Conservation (phyloP, 805 yeast genomes). For the Teunomyces panamensis region DNA sequence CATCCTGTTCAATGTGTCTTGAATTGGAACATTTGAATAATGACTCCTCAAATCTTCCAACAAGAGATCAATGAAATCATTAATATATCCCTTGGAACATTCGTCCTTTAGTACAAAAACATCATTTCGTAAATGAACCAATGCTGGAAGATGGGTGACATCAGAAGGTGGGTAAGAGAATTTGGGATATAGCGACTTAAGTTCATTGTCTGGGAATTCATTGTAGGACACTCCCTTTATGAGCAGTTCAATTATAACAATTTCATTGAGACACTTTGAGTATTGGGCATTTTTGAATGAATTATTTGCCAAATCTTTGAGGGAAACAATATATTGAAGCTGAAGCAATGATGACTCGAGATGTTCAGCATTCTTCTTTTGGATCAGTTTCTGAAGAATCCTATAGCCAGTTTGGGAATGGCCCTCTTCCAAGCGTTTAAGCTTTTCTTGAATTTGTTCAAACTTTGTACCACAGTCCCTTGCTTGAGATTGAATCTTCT, state of each 20-base stretch:
- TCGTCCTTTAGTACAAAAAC: constrained; percentile 55
- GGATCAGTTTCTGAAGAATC: constrained; percentile 47
- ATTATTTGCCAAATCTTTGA: constrained; percentile 33
- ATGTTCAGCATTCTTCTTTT: constrained; percentile 56
- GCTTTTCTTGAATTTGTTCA: constrained; percentile 41
- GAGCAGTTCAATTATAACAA: constrained; percentile 55
- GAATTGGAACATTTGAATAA: constrained; percentile 45
- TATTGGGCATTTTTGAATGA: constrained; percentile 45
- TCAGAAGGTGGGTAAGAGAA: constrained; percentile 35
- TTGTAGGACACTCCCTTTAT: constrained; percentile 44
- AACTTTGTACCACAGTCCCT: constrained; percentile 48
- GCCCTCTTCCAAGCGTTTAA: constrained; percentile 45
- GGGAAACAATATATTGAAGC: constrained; percentile 36
- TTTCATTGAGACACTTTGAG: constrained; percentile 53
- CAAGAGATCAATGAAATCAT: constrained; percentile 53
- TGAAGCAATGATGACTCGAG: constrained; percentile 63
- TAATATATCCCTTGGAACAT: constrained; percentile 67
- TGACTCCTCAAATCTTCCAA: constrained; percentile 61
- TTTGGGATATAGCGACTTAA: constrained; percentile 16
- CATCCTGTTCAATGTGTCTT: constrained; percentile 53
- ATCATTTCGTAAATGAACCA: constrained; percentile 48
- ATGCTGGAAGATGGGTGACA: constrained; percentile 48
- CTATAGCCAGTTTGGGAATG: constrained; percentile 52
- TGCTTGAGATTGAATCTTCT: constrained; percentile 57
- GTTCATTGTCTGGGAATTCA: constrained; percentile 15